Evolutionary conservation across 257 asterid species (phyloP), one percentile per base, ranked within the genome.

Genomic region (Henckelia pumila): DNA sequence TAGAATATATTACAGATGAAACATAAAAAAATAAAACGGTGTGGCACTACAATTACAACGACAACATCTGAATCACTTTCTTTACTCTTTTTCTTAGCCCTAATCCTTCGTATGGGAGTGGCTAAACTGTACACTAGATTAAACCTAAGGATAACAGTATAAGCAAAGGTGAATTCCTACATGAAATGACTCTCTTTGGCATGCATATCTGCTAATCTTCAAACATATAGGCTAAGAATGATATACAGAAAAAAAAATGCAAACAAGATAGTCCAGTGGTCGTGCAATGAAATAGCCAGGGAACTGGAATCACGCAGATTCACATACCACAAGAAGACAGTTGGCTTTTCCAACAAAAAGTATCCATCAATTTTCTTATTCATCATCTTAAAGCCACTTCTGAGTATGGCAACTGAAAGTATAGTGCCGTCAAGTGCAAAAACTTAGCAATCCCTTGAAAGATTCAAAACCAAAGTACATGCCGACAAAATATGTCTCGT

Each of bases 361-460:
- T 65, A 64, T 37, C 62, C 33, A 57, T 44, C 62, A 60, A 55
- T 61, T 71, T 63, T 53, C 60, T 76, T 77, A 82, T 73, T 79
- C 47, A 62, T 59, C 60, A 56, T 40, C 37, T 25, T 40, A 61
- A 75, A 66, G 66, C 33, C 61, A 33, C 65, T 56, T 32, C 37
- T 6, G 69, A 62, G 52, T 30, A 71, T 14, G 23, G 58, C 63
- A 58, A 55, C 57, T 30, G 57, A 64, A 69, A 59, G 40, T 56
- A 59, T 33, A 61, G 66, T 33, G 65, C 33, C 7, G 8, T 23
- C 14, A 73, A 68, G 23, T 67, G 74, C 49, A 53, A 20, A 64
- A 63, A 63, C 63, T 61, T 55, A 63, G 28, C 63, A 69, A 71
- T 20, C 25, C 59, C 64, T 37, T 52, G 60, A 30, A 59, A 71